phyloP scores from a whole-genome alignment of 345 rosid species.

The Nephelium lappaceum region DNA sequence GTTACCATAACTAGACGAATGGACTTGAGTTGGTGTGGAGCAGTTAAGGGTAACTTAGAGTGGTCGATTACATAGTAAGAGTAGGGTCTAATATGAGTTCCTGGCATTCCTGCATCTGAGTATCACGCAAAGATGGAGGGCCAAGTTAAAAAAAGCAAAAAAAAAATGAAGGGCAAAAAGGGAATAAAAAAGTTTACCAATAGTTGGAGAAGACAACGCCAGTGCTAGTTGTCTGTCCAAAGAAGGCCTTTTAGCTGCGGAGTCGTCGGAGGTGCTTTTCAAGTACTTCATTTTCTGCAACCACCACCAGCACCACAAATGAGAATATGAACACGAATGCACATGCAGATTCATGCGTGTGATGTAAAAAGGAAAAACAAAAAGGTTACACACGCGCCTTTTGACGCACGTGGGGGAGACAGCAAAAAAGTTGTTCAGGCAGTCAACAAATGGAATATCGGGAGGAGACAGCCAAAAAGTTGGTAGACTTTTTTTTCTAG shows the following conservation, averaged over 20 bases:
- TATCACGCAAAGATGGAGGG: too few species aligned
- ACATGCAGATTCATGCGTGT: too few species aligned
- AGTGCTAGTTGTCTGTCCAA: constrained; percentile 23
- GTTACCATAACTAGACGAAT: constrained; percentile 74
- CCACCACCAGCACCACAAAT: not conserved
- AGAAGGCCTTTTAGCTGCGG: constrained; percentile 22
- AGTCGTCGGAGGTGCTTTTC: constrained; percentile 21
- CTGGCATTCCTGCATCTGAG: constrained; percentile 49
- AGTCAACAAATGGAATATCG: too few species aligned
- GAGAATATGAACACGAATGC: too few species aligned
- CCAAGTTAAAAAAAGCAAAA: not conserved
- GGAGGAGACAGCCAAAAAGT: too few species aligned
- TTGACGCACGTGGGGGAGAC: too few species aligned
- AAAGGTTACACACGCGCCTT: too few species aligned
- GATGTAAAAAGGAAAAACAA: too few species aligned
- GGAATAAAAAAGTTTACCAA: not conserved
- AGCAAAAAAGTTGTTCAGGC: too few species aligned
- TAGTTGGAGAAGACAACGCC: constrained; percentile 17
- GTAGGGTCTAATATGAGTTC: constrained; percentile 59
- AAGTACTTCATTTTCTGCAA: constrained; percentile 25
- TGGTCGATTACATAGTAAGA: constrained; percentile 77
- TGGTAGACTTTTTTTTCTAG: too few species aligned
- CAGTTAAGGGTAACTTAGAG: constrained; percentile 50
- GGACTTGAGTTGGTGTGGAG: constrained; percentile 62
- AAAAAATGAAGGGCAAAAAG: not conserved